Percentiles rank a stretch among this genome's conserved stretches.
phyloP scores from a whole-genome alignment of 2,329 filamentous ascomycete species.

The Aspergillus latus region DNA sequence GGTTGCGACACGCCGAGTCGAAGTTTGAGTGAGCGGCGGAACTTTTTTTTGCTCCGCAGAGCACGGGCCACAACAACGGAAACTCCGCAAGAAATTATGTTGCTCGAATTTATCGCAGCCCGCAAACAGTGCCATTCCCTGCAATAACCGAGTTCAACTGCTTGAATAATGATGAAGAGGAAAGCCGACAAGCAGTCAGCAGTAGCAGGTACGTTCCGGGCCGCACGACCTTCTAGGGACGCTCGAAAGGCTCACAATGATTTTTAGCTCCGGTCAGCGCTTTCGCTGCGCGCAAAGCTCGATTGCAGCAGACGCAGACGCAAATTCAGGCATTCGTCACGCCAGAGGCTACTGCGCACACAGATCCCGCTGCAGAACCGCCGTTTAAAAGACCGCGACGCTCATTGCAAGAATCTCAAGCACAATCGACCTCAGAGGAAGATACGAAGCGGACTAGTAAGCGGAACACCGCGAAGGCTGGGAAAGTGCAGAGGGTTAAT shows the following conservation, averaged over 20 bases:
- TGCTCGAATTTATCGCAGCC: conserved; percentile 1
- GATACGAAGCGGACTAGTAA: conserved; percentile 24
- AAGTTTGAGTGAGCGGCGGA: conserved; percentile 21
- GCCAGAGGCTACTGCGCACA: conserved; percentile 21
- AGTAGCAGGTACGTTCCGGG: conserved; percentile 29
- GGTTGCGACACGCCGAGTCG: conserved; percentile 12
- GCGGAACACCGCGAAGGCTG: conserved; percentile 18
- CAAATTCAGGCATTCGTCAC: conserved; percentile 26
- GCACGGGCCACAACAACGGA: conserved; percentile 38
- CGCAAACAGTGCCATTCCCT: not conserved
- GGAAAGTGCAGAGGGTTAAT: conserved; percentile 13
- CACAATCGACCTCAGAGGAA: conserved; percentile 18
- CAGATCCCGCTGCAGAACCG: conserved; percentile 29
- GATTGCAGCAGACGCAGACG: conserved; percentile 34
- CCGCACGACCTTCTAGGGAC: not conserved
- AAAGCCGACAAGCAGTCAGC: conserved; percentile 41
- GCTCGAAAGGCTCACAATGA: conserved; percentile 5
- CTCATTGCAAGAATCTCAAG: conserved; percentile 25
- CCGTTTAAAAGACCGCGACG: conserved; percentile 37
- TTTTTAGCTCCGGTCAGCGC: conserved; percentile 41
- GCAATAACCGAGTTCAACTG: not conserved
- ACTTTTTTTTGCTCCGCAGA: conserved; percentile 42
- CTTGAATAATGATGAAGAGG: conserved; percentile 32
- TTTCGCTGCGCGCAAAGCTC: conserved; percentile 44
- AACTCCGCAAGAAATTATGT: conserved; percentile 24